phyloP scores from a whole-genome alignment of 2,329 filamentous ascomycete genomes.

The Triangularia setosa region DNA sequence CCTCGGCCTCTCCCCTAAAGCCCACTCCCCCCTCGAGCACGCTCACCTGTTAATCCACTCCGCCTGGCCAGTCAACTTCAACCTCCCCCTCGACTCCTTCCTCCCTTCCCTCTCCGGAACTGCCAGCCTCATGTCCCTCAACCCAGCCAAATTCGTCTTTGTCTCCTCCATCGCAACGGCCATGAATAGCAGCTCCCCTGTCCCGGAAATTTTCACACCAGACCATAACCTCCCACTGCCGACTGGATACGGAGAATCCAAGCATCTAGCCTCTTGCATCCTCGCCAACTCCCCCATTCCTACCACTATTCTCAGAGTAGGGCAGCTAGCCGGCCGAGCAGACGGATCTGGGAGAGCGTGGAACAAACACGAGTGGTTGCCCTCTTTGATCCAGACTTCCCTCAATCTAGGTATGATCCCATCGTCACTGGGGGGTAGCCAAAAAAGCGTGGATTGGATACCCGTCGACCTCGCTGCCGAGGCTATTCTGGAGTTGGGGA shows the following conservation, averaged over 20 bases:
- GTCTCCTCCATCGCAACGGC: neutral
- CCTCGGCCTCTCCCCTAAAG: conserved; percentile 1
- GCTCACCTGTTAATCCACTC: conserved; percentile 1
- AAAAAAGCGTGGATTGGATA: neutral
- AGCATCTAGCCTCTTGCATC: neutral
- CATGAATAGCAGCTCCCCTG: neutral
- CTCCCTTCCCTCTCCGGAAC: neutral
- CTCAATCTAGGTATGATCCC: neutral
- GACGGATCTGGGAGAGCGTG: neutral
- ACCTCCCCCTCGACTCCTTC: conserved; percentile 3
- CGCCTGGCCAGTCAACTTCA: conserved; percentile 17
- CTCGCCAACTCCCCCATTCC: neutral
- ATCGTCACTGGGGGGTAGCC: neutral
- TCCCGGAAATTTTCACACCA: neutral
- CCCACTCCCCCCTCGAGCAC: neutral
- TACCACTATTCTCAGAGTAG: neutral
- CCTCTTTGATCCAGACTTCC: neutral
- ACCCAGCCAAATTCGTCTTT: neutral
- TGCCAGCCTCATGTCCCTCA: neutral
- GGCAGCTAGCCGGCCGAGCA: neutral
- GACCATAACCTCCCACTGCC: neutral
- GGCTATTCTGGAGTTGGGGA: neutral
- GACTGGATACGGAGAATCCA: neutral
- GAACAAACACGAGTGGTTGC: neutral
- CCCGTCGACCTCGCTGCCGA: neutral